These are phyloP conservation scores for Kazachstania bromeliacearum DNA, from an alignment of 805 yeast species.

Conservation along the genomic window DNA sequence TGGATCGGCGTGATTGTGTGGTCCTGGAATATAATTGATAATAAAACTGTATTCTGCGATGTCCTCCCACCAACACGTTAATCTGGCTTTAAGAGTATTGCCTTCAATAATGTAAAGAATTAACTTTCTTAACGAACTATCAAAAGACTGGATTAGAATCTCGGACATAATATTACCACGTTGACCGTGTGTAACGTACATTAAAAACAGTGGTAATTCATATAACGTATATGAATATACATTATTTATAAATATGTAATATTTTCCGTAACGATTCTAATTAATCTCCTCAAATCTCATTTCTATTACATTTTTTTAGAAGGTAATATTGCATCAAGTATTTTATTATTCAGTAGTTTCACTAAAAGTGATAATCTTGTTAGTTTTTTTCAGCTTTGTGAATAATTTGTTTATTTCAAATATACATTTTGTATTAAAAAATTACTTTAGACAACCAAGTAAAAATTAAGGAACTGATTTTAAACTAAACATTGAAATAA, in stretches of 20 bases:
- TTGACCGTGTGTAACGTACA: background rate
- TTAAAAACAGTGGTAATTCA: too few relatives aligned
- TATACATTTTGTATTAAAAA: background rate
- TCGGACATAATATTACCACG: slow-evolving; percentile 1
- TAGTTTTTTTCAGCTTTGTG: background rate
- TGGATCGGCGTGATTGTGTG: background rate
- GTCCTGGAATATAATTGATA: slow-evolving; percentile 1
- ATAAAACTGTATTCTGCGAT: slow-evolving; percentile 1
- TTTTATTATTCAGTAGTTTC: background rate
- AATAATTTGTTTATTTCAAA: background rate
- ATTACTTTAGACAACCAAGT: background rate
- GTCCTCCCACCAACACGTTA: slow-evolving; percentile 3
- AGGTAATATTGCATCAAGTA: background rate
- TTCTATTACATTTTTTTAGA: too few relatives aligned
- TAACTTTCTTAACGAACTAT: slow-evolving; percentile 3
- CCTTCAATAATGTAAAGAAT: background rate
- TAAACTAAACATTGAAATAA: background rate
- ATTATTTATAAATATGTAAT: too few relatives aligned
- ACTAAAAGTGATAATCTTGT: background rate
- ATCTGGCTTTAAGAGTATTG: background rate
- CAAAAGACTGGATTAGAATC: background rate
- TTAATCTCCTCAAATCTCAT: too few relatives aligned
- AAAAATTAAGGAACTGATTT: background rate
- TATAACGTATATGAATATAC: too few relatives aligned
- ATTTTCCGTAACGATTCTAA: too few relatives aligned